Evolutionary conservation across 805 yeast species (phyloP), one percentile per base, ranked within the genome.

Genomic region (Saturnispora serradocipensis): DNA sequence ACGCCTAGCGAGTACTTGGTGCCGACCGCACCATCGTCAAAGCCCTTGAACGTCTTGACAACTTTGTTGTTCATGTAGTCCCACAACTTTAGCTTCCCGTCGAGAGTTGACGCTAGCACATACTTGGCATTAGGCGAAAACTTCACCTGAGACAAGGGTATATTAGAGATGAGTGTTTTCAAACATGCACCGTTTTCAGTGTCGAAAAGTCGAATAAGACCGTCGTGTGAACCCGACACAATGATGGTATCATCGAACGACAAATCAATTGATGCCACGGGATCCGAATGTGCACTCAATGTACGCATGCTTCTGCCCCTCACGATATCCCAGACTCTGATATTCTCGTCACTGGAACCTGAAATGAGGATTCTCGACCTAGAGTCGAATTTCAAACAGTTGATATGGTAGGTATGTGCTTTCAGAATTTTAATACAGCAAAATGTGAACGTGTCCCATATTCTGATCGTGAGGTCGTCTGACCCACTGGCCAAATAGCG

Each of bases 201-300:
- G 64, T 90, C 97, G 72, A 95, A 91, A 16, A 91, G 70, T 47
- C 99, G 73, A 25, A 91, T 84, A 57, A 88, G 73, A 3, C 99
- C 99, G 67, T 91, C 99, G 64, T 84, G 85, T 16, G 96, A 84
- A 0, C 95, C 93, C 55, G 95, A 84, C 3, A 82, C 85, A 8
- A 93, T 78, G 36, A 93, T 79, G 0, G 96, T 76, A 53, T 90
- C 89, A 58, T 86, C 96, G 51, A 78, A 81, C 2, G 86, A 79
- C 46, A 91, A 68, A 59, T 88, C 83, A 1, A 90, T 71, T 0
- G 87, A 75, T 22, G 87, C 80, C 2, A 93, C 86, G 0, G 97
- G 95, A 58, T 88, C 97, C 0, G 95, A 80, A 67, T 91, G 99
- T 0, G 98, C 97, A 39, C 95, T 85, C 47, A 91, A 69, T 0